Base-by-base conservation (phyloP, 495 filamentous ascomycete species). In the Xylaria castorea region DNA sequence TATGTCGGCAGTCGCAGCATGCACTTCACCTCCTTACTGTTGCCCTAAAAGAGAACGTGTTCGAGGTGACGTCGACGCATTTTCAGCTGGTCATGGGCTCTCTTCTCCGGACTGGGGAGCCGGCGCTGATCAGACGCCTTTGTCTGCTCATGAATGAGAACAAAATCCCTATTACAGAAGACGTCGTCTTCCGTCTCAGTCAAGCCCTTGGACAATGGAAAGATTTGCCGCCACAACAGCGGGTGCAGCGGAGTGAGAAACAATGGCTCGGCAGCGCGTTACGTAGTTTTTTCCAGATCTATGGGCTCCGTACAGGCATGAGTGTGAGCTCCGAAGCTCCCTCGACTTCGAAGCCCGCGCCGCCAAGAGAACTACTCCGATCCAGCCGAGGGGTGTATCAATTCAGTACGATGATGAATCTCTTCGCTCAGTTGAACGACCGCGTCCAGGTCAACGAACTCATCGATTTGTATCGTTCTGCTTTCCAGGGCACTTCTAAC, bases 41-140 rank as follows among this genome's bases (percentile, higher is more conserved):
- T 0, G 86, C 92, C 27, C 85, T 94, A 75, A 85, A 83, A 71
- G 82, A 88, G 25, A 83, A 85, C 8, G 82, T 86, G 7, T 83
- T 94, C 32, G 81, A 86, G 63, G 86, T 89, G 3, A 91, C 88
- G 0, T 84, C 88, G 16, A 85, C 91, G 14, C 94, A 97, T 78
- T 97, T 93, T 78, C 86, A 90, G n/a, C 87, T 94, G 6, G 80
- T 95, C 34, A 89, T 96, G 83, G 84, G 87, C 34, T 77, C 77
- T 42, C 80, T 84, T 66, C 74, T 85, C 34, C 69, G 75, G 46
- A 83, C 71, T 34, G 75, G 80, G 44, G 79, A 83, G 51, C 80
- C 84, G 27, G 73, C 72, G 22, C 36, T 77, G 50, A 80, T 79
- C 4, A 53, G 70, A 44, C 75, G 79, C 32, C 78, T 82, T 48